These are phyloP conservation scores for Lasiodiplodia sp. DNA, from an alignment of 2,329 filamentous ascomycete species.

Conservation along the genomic window DNA sequence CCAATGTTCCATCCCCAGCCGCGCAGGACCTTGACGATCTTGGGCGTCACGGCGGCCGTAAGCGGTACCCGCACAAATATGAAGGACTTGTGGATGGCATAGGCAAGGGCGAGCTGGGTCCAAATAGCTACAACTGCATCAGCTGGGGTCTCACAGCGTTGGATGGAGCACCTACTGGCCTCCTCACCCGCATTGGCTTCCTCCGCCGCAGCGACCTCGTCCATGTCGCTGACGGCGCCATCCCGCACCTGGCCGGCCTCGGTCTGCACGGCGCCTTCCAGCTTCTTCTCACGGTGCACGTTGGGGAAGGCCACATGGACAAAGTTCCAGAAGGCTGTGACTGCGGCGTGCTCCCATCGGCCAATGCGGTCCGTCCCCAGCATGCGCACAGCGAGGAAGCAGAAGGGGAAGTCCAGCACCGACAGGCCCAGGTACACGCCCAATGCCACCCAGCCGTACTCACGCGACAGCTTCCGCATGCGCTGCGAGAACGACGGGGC, in stretches of 20 bases:
- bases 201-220: constrained; percentile 63
- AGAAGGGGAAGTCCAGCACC: constrained; percentile 91
- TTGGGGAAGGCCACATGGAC: constrained; percentile 68
- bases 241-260: constrained; percentile 47
- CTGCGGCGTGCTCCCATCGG: constrained; percentile 71
- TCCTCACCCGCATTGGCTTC: constrained; percentile 69
- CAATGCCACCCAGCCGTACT: constrained; percentile 93
- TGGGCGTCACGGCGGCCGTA: constrained; percentile 88
- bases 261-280: constrained; percentile 47
- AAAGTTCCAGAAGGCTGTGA: constrained; percentile 64
- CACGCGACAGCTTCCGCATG: constrained; percentile 82
- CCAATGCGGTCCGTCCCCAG: constrained; percentile 89
- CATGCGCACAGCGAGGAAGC: constrained; percentile 83
- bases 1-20: constrained; percentile 96
- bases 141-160: not conserved
- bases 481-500: constrained; percentile 69
- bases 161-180: constrained; percentile 69
- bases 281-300: constrained; percentile 57
- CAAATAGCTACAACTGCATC: constrained; percentile 61
- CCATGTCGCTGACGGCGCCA: constrained; percentile 38
- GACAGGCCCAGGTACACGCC: constrained; percentile 89
- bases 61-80: constrained; percentile 95
- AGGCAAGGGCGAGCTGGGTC: constrained; percentile 92
- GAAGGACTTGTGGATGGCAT: constrained; percentile 97
- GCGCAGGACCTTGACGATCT: constrained; percentile 87